phyloP scores from a whole-genome alignment of 352 stramenopile genomes.

The Pythium scleroteichum region DNA sequence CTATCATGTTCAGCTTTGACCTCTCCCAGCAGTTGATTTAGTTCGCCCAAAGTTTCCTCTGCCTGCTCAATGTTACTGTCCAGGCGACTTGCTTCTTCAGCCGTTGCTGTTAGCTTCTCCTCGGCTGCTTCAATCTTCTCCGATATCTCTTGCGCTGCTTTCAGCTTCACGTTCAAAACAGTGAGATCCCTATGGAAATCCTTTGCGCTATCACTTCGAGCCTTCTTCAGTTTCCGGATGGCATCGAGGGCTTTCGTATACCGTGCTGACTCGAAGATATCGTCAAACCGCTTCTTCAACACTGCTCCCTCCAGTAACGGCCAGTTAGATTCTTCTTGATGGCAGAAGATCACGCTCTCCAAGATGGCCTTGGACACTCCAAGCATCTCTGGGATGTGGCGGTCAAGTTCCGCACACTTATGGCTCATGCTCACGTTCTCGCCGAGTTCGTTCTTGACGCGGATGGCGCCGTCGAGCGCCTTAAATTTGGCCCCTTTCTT shows the following conservation, averaged over 20 bases:
- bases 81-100: slow-evolving; percentile 37
- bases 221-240: slow-evolving; percentile 94
- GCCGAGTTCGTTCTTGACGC: slow-evolving; percentile 88
- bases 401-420: slow-evolving; percentile 96
- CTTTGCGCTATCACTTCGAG: slow-evolving; percentile 73
- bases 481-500: slow-evolving; percentile 93
- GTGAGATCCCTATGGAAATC: slow-evolving; percentile 95
- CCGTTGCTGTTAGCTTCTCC: slow-evolving; percentile 41
- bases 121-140: slow-evolving; percentile 55
- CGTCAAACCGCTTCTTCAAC: slow-evolving; percentile 99
- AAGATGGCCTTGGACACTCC: slow-evolving; percentile 98
- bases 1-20: slow-evolving; percentile 36
- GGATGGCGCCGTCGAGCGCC: slow-evolving; percentile 94
- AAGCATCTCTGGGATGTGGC: slow-evolving; percentile 93
- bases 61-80: slow-evolving; percentile 43
- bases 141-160: slow-evolving; percentile 48
- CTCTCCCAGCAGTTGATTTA: slow-evolving; percentile 48
- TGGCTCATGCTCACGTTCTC: slow-evolving; percentile 92
- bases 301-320: slow-evolving; percentile 94
- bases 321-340: slow-evolving; percentile 99
- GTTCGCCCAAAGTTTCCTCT: slow-evolving; percentile 54
- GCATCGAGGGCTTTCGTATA: slow-evolving; percentile 98
- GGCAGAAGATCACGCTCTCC: slow-evolving; percentile 99
- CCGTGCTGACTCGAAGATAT: slow-evolving; percentile 99
- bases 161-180: slow-evolving; percentile 87